Evolutionary conservation across 495 filamentous ascomycete genomes (phyloP).

Genomic region (Hypoxylon rickii): DNA sequence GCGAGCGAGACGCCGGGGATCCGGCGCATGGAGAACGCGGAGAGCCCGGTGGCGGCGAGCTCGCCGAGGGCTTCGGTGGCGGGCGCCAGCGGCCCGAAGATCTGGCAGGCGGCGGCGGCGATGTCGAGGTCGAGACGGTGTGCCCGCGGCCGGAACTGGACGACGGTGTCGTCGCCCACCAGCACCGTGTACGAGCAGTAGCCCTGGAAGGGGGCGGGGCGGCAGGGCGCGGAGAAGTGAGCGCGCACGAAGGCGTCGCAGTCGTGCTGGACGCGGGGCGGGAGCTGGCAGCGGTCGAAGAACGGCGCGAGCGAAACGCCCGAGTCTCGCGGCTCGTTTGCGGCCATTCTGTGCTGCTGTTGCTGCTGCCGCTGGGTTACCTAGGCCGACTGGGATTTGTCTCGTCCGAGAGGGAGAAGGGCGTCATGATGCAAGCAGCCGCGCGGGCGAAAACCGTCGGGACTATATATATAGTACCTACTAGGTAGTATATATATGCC

Average conservation of each 20-base stretch:
- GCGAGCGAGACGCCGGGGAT: slow-evolving; percentile 47
- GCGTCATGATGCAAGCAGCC: slow-evolving; percentile 2
- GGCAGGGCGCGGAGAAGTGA: slow-evolving; percentile 26
- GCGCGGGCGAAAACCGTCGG: neutral
- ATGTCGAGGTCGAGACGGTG: slow-evolving; percentile 49
- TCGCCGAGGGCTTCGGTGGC: slow-evolving; percentile 36
- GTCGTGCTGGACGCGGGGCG: slow-evolving; percentile 27
- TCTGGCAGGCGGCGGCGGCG: slow-evolving; percentile 41
- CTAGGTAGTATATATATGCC: neutral
- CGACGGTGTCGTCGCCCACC: slow-evolving; percentile 41
- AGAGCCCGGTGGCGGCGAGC: slow-evolving; percentile 31
- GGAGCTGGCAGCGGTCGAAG: slow-evolving; percentile 35
- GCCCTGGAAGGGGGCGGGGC: slow-evolving; percentile 47
- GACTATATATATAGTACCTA: slow-evolving; percentile 11
- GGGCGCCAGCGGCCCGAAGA: slow-evolving; percentile 49
- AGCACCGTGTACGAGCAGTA: slow-evolving; percentile 58
- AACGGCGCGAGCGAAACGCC: slow-evolving; percentile 27
- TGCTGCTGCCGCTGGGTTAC: too few species aligned
- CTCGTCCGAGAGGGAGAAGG: neutral
- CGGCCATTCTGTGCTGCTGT: too few species aligned
- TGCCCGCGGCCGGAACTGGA: slow-evolving; percentile 56
- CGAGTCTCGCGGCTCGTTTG: slow-evolving; percentile 26
- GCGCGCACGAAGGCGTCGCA: slow-evolving; percentile 31
- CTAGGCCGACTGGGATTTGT: neutral
- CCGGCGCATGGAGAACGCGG: slow-evolving; percentile 48